A percentile compares a stretch with the other conserved stretches of the same genome.
Conservation (phyloP, 192 early-diverging fungal genomes). For the Backusella westeae region DNA sequence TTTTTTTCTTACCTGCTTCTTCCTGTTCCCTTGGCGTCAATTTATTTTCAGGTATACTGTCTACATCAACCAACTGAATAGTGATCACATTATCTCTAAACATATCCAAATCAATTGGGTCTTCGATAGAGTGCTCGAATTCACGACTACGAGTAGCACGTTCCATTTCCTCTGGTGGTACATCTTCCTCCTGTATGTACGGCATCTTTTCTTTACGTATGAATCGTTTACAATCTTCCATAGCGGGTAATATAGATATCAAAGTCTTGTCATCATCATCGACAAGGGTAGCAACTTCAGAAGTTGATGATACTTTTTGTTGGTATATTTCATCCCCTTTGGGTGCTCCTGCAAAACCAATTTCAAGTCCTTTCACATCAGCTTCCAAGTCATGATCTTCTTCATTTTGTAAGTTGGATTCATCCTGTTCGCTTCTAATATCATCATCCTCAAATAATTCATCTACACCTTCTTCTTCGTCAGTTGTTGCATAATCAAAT, state of each 20-base stretch:
- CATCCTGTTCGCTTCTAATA: background rate
- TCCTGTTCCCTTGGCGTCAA: constrained; percentile 11
- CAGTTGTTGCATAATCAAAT: background rate
- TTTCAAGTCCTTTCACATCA: background rate
- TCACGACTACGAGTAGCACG: constrained; percentile 3
- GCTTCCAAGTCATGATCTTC: background rate
- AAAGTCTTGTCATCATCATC: background rate
- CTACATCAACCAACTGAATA: background rate
- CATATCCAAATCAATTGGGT: constrained; percentile 4
- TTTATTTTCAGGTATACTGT: constrained; percentile 2
- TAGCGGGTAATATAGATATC: background rate
- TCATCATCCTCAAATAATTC: background rate
- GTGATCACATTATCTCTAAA: background rate
- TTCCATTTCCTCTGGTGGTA: background rate
- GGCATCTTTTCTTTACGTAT: background rate
- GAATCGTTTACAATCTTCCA: background rate
- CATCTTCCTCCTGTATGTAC: background rate
- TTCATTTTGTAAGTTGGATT: background rate
- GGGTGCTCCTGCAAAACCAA: background rate
- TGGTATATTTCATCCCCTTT: background rate
- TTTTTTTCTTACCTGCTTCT: background rate
- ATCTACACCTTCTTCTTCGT: background rate
- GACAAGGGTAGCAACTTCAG: background rate
- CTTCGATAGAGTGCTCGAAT: constrained; percentile 20
- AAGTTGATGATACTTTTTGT: background rate